Evolutionary conservation across 225 moss, liverwort and hornwort species (phyloP).

Genomic region (Sphagnum contortum): DNA sequence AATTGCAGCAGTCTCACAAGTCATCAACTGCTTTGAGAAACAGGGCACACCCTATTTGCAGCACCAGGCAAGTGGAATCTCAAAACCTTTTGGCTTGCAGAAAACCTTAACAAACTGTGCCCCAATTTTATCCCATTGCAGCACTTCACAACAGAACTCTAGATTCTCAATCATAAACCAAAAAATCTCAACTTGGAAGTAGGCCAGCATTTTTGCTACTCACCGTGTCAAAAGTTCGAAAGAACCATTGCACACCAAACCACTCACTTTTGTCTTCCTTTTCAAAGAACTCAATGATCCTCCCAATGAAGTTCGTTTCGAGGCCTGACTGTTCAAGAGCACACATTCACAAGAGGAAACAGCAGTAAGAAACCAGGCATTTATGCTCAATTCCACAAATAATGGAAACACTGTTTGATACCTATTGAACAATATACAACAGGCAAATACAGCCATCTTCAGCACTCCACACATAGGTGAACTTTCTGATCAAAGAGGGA

Average conservation of each 20-base stretch:
- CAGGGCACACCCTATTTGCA: no score
- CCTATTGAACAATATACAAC: neutral
- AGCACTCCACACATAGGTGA: no score
- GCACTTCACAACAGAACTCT: no score
- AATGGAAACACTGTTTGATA: neutral
- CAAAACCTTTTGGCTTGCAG: no score
- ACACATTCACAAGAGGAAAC: neutral
- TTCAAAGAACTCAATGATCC: constrained; percentile 71
- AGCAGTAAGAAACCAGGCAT: neutral
- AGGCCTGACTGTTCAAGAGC: constrained; percentile 37
- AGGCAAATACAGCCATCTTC: no score
- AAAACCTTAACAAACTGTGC: no score
- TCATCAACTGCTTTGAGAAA: neutral
- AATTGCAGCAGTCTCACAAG: neutral
- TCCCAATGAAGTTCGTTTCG: constrained; percentile 55
- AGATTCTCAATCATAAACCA: no score
- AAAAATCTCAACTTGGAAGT: no score
- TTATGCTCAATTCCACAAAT: neutral
- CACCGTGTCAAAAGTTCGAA: constrained; percentile 83
- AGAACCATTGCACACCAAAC: constrained; percentile 90
- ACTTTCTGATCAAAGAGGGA: neutral
- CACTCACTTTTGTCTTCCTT: constrained; percentile 53
- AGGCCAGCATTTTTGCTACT: neutral
- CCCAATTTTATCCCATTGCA: no score
- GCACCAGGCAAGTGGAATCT: no score